Evolutionary conservation across 495 filamentous ascomycete genomes (phyloP).

Genomic region (Chaetomium tenue): DNA sequence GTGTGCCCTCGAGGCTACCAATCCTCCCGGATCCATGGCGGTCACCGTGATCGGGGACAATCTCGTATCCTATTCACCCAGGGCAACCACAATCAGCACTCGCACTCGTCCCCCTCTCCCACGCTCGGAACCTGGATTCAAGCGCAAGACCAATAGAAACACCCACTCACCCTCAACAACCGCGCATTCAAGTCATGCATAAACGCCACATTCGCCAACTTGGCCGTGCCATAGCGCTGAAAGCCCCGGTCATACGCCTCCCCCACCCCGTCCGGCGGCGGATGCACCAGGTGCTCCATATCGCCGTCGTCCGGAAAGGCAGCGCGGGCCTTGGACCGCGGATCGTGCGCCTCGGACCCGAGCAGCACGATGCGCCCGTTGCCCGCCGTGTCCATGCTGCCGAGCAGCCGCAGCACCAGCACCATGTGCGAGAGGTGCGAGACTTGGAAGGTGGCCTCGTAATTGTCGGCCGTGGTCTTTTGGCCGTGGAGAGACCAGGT

Average conservation of each 20-base stretch:
- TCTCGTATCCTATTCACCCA: background rate
- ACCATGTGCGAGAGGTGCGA: slow-evolving; percentile 3
- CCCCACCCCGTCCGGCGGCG: background rate
- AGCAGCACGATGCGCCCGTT: slow-evolving; percentile 1
- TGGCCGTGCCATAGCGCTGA: slow-evolving; percentile 4
- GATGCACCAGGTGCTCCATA: background rate
- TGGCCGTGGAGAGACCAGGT: background rate
- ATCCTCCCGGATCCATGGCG: slow-evolving; percentile 1
- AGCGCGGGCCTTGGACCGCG: background rate
- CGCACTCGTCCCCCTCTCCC: background rate
- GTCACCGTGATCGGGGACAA: background rate
- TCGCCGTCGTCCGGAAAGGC: background rate
- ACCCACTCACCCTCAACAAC: background rate
- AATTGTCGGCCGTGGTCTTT: background rate
- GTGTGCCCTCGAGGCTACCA: background rate
- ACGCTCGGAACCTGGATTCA: too few species aligned
- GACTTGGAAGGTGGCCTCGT: slow-evolving; percentile 9
- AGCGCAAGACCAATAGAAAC: too few species aligned
- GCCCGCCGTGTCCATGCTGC: background rate
- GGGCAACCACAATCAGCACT: background rate
- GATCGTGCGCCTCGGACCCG: background rate
- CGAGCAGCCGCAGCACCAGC: background rate
- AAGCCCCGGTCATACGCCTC: background rate
- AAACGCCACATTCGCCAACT: slow-evolving; percentile 9
- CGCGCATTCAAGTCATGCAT: background rate